These are phyloP conservation scores for Fusarium liriodendri DNA, from an alignment of 2,329 filamentous ascomycete genomes.

Conservation along the genomic window DNA sequence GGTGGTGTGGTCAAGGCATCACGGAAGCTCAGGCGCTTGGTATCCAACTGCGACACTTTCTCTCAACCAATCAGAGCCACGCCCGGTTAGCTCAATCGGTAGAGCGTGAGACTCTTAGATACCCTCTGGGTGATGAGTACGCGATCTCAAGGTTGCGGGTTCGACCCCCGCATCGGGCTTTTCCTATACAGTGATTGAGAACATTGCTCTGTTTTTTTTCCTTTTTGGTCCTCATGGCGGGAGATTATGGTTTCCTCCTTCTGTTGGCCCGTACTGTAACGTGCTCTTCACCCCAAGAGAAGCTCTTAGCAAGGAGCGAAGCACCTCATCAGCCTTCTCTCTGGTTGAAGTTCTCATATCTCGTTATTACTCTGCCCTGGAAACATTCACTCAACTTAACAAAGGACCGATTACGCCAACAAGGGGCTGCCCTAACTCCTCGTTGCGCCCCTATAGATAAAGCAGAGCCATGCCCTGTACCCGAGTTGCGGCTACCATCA, in stretches of 20 bases:
- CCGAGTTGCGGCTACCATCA: too few species aligned
- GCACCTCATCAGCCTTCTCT: too few species aligned
- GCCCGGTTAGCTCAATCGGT: conserved; percentile 51
- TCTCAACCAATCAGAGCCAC: conserved; percentile 9
- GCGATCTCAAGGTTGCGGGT: conserved; percentile 67
- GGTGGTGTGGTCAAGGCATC: background rate
- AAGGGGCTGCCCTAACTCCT: background rate
- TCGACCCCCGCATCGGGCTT: conserved; percentile 60
- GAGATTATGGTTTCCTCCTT: too few species aligned
- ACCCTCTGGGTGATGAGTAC: background rate
- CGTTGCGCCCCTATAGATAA: background rate
- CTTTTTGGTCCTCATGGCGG: too few species aligned
- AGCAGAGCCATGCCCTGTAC: background rate
- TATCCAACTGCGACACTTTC: background rate
- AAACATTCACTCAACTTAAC: background rate
- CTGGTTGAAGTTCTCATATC: too few species aligned
- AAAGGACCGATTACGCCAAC: background rate
- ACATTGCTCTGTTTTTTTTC: background rate
- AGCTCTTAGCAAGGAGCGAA: too few species aligned
- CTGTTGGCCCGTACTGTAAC: too few species aligned
- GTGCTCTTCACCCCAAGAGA: too few species aligned
- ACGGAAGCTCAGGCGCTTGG: background rate
- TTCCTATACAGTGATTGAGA: conserved; percentile 46
- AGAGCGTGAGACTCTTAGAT: conserved; percentile 75
- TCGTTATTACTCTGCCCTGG: background rate